Conservation (phyloP, 1,284 basidiomycete species). For the Ganoderma resinaceum region DNA sequence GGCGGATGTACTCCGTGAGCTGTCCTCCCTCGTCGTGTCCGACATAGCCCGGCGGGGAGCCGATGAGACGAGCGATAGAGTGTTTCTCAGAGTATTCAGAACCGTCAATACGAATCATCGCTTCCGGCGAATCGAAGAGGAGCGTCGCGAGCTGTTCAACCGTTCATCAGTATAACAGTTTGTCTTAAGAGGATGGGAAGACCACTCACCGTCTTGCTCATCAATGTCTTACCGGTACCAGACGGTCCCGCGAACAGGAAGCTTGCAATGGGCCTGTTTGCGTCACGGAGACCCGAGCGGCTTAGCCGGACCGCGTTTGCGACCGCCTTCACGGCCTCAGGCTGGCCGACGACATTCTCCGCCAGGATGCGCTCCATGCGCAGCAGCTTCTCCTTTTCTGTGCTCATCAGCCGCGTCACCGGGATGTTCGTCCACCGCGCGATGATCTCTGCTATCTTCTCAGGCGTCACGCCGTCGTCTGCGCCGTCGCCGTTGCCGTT, state of each 20-base stretch:
- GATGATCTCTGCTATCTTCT: slow-evolving; percentile 93
- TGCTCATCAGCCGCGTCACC: slow-evolving; percentile 86
- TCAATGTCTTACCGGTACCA: slow-evolving; percentile 88
- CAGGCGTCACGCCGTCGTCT: slow-evolving; percentile 88
- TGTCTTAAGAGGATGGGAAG: not conserved
- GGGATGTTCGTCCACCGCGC: slow-evolving; percentile 93
- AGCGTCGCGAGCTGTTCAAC: slow-evolving; percentile 76
- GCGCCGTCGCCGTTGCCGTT: slow-evolving; percentile 57
- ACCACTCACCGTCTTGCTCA: slow-evolving; percentile 84
- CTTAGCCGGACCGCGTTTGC: slow-evolving; percentile 93
- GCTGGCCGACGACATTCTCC: slow-evolving; percentile 86
- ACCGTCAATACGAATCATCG: slow-evolving; percentile 92
- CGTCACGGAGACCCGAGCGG: slow-evolving; percentile 87
- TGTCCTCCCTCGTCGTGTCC: slow-evolving; percentile 93
- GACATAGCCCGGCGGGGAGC: slow-evolving; percentile 91
- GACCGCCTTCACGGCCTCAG: slow-evolving; percentile 88
- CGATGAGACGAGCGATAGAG: slow-evolving; percentile 89
- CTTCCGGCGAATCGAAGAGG: slow-evolving; percentile 89
- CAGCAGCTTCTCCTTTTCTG: slow-evolving; percentile 92
- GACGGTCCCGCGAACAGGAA: slow-evolving; percentile 96
- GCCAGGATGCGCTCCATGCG: slow-evolving; percentile 76
- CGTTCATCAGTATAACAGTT: slow-evolving; percentile 26
- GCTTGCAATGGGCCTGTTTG: slow-evolving; percentile 88
- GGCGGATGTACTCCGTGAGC: slow-evolving; percentile 90
- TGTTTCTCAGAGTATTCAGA: slow-evolving; percentile 96